Base-by-base conservation (phyloP, 805 yeast genomes). In the Trichomonascus vanleenenianus region DNA sequence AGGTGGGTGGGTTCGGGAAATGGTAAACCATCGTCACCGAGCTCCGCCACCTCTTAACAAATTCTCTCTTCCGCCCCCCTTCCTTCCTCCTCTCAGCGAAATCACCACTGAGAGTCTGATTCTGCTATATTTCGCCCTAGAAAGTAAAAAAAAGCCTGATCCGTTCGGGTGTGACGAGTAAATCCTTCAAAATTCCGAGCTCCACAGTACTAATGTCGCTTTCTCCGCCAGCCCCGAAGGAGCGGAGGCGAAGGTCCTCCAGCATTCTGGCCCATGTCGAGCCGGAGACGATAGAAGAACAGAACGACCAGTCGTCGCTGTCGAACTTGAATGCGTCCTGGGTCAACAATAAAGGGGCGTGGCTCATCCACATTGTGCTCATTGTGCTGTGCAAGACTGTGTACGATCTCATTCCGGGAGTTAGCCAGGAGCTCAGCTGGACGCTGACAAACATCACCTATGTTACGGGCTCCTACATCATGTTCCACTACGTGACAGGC, bases 401-500 rank as follows among this genome's bases (percentile, higher is more conserved):
- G 50, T 89, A 76, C 65, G 87, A 86, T 62, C 72, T 87, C 51
- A 69, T 91, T 36, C 91, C 95, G 1, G 80, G 83, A n/a, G 76
- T 85, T 44, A 79, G 82, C 50, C 81, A 78, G 47, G 94, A 89
- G 62, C 75, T 88, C 74, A 76, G 85, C 49, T 91, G 98, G 98
- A 86, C 97, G 2, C 66, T 93, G 54, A 91, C 97, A 5, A 93
- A 91, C 61, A 75, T 83, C 42, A 81, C 95, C 4, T 91, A 91
- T 63, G 91, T 85, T 45, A 77, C 85, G 53, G 97, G 97, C 3
- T 81, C 94, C 0, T 93, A 88, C 63, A 78, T 91, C 50, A 93
- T 91, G 97, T 93, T 91, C 63, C 98, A 91, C 64, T 83, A 85
- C 62, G 86, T 93, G 39, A 93, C 91, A 59, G 98, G 98, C 33